These are phyloP conservation scores for Blastobotrys arbuscula DNA, from an alignment of 1,139 yeast genomes.

Conservation along the genomic window DNA sequence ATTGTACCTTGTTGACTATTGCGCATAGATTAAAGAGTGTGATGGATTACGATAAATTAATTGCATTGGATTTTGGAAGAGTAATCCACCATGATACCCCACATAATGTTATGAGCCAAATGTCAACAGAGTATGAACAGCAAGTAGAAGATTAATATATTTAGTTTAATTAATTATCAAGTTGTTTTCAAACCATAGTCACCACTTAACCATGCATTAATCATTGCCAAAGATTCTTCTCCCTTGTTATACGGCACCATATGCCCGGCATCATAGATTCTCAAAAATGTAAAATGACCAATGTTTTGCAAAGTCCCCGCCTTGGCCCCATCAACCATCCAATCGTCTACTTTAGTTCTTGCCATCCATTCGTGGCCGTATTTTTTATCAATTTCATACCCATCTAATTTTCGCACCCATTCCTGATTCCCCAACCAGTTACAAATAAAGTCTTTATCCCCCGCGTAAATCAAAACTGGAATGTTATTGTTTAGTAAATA, in stretches of 20 bases:
- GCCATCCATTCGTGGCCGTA: slow-evolving; percentile 31
- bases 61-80: slow-evolving; percentile 60
- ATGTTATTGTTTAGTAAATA: slow-evolving; percentile 50
- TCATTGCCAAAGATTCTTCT: slow-evolving; percentile 58
- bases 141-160: too few species aligned
- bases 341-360: slow-evolving; percentile 33
- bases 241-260: slow-evolving; percentile 77
- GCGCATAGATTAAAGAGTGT: slow-evolving; percentile 75
- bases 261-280: slow-evolving; percentile 58
- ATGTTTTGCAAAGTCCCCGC: slow-evolving; percentile 39
- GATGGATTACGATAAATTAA: slow-evolving; percentile 53
- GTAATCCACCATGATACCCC: slow-evolving; percentile 70
- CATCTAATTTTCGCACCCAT: slow-evolving; percentile 56
- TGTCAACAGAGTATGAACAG: too few species aligned
- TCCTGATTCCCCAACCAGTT: slow-evolving; percentile 86
- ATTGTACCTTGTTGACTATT: slow-evolving; percentile 69
- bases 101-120: not conserved
- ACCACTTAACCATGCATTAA: slow-evolving; percentile 61
- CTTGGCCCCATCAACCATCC: slow-evolving; percentile 33
- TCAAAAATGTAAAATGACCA: slow-evolving; percentile 51
- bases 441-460: slow-evolving; percentile 86
- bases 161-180: slow-evolving; percentile 29
- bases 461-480: slow-evolving; percentile 79
- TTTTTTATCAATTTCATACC: slow-evolving; percentile 47
- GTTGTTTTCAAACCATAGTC: slow-evolving; percentile 11